Evolutionary conservation across 805 yeast species (phyloP).

Genomic region (Starmerella apicola): DNA sequence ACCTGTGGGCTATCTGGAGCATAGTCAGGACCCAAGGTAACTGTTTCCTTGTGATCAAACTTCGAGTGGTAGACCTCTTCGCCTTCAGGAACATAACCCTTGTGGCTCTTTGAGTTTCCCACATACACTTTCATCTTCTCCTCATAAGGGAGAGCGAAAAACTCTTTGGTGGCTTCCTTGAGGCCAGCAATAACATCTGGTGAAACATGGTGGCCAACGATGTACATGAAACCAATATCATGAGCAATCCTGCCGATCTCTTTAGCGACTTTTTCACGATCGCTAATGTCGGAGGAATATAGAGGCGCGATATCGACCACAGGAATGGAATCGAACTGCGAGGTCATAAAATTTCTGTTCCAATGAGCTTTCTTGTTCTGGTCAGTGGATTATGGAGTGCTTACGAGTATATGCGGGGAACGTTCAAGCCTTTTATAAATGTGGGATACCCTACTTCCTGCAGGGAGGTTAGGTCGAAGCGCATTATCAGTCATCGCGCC

Average conservation of each 20-base stretch:
- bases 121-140: constrained; percentile 30
- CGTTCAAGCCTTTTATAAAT: no score
- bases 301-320: neutral
- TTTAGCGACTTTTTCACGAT: neutral
- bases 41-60: constrained; percentile 47
- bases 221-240: constrained; percentile 40
- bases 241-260: neutral
- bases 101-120: constrained; percentile 45
- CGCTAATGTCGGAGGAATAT: neutral
- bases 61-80: neutral
- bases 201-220: constrained; percentile 31
- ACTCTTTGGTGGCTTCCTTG: constrained; percentile 28
- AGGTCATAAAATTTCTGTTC: neutral
- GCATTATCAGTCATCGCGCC: no score
- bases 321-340: neutral
- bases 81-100: constrained; percentile 12
- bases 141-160: constrained; percentile 37
- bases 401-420: neutral
- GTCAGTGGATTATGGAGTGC: neutral
- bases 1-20: constrained; percentile 27
- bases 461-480: no score
- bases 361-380: neutral
- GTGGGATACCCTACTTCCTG: no score
- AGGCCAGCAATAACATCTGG: constrained; percentile 26
- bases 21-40: constrained; percentile 35